phyloP scores from a whole-genome alignment of 306 rosid genomes.

The Rosa chinensis region DNA sequence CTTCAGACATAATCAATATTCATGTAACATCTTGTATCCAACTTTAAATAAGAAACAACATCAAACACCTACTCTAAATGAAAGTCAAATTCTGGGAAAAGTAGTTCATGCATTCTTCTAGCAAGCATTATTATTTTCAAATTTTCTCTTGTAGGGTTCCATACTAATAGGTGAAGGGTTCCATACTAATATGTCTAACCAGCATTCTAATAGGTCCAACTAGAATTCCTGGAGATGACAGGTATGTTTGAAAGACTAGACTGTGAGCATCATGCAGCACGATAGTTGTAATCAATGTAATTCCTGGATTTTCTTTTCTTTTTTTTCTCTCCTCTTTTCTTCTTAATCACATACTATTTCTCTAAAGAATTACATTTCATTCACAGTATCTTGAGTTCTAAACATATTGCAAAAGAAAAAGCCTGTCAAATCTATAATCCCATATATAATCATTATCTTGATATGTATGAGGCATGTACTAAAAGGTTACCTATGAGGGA shows the following conservation, averaged over 20 bases:
- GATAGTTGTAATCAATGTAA: not conserved
- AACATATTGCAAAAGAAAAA: not conserved
- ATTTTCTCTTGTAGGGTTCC: not conserved
- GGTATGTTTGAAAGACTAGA: not conserved
- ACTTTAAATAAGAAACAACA: too few relatives aligned
- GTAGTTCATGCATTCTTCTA: not conserved
- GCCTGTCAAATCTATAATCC: too few relatives aligned
- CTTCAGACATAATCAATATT: not conserved
- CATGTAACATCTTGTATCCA: not conserved
- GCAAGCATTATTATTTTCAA: not conserved
- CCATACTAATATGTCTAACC: not conserved
- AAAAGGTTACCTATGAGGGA: conserved; percentile 29
- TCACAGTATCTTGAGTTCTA: not conserved
- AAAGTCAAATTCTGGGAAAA: not conserved
- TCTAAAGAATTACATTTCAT: not conserved
- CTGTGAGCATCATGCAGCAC: not conserved
- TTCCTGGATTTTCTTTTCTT: not conserved
- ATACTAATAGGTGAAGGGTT: too few relatives aligned
- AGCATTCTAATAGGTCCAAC: not conserved
- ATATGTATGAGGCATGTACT: not conserved
- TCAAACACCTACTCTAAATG: not conserved
- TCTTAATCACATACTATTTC: not conserved
- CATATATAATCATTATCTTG: not conserved
- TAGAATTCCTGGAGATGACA: not conserved
- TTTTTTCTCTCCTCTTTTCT: not conserved